These are phyloP conservation scores for Talaromyces proteolyticus DNA, from an alignment of 495 filamentous ascomycete species.

Conservation along the genomic window DNA sequence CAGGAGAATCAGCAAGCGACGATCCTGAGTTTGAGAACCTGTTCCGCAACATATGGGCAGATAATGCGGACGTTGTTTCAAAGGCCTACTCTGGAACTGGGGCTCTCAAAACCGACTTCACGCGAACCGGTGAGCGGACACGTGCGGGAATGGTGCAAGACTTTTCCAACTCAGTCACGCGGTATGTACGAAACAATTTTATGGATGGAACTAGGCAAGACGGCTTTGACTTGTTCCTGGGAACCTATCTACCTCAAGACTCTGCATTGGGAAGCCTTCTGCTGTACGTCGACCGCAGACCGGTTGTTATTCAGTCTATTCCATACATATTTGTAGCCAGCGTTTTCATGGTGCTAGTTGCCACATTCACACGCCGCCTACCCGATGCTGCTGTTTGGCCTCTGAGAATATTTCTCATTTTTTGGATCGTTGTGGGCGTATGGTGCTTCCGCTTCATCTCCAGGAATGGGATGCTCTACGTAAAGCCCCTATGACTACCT, in stretches of 20 bases:
- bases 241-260: constrained; percentile 68
- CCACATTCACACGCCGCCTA: constrained; percentile 59
- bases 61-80: constrained; percentile 94
- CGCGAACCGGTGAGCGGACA: constrained; percentile 80
- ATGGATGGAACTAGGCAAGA: constrained; percentile 89
- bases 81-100: constrained; percentile 91
- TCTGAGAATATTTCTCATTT: constrained; percentile 67
- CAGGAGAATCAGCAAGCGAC: constrained; percentile 62
- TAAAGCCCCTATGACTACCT: constrained; percentile 42
- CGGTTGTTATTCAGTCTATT: constrained; percentile 78
- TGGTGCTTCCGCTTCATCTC: constrained; percentile 72
- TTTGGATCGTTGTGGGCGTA: constrained; percentile 62
- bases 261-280: constrained; percentile 56
- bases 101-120: constrained; percentile 94
- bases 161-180: constrained; percentile 70
- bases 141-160: constrained; percentile 77
- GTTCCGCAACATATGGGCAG: constrained; percentile 96
- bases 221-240: constrained; percentile 90
- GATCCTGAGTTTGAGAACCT: constrained; percentile 75
- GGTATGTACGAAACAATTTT: constrained; percentile 90
- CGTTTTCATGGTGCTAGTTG: constrained; percentile 80
- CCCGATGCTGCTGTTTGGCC: constrained; percentile 70
- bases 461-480: constrained; percentile 84
- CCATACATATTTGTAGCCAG: constrained; percentile 87
- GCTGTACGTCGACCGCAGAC: constrained; percentile 81